Evolutionary conservation across 768 basidiomycete genomes (phyloP), one percentile per base, ranked within the genome.

Genomic region (Amanita pallidorosea): DNA sequence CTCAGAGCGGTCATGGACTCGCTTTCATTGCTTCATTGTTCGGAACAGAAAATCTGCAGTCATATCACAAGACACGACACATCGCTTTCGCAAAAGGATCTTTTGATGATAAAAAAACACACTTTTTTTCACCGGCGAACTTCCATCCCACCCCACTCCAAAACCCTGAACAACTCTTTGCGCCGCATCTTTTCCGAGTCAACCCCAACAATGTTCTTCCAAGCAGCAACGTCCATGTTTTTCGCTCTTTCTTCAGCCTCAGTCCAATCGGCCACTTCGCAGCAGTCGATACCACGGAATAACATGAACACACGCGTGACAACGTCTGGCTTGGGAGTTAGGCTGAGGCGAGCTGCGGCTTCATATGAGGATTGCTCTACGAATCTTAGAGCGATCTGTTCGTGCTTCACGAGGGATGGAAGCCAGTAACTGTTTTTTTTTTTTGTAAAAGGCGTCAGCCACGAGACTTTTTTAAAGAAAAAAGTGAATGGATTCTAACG

Each of bases 141-240:
- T 56, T 74, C 69, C 70, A 73, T 73, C 2, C 70, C 72, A 20
- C 71, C 73, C 74, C 72, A 76, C 50, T 76, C 74, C 41, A 76
- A 36, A 0, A 71, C 71, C 8, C 72, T 50, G 52, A 70, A 72
- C 49, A 70, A 48, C 3, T 52, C 46, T 7, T 45, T 49, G 45
- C 72, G 63, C 23, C 49, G 47, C 22, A 59, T 61, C 15, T 56
- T 57, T 7, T 49, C 45, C 5, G 18, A 5, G 15, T 40, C 8
- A 18, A 40, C 38, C 5, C 38, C 38, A 40, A 40, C 18, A 12
- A 40, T 40, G 22, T 17, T 18, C 3, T 5, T 40, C 38, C 38
- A 40, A n/a, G 38, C 38, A 17, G 17, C 38, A 9, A 20, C 17
- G 15, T 40, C 38, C 38, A 40, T 40, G 3, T 8, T 40, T 5